Percentiles rank a stretch among this genome's conserved stretches.
Conservation (phyloP, 2,329 filamentous ascomycete species). For the Alternaria burnsii region DNA sequence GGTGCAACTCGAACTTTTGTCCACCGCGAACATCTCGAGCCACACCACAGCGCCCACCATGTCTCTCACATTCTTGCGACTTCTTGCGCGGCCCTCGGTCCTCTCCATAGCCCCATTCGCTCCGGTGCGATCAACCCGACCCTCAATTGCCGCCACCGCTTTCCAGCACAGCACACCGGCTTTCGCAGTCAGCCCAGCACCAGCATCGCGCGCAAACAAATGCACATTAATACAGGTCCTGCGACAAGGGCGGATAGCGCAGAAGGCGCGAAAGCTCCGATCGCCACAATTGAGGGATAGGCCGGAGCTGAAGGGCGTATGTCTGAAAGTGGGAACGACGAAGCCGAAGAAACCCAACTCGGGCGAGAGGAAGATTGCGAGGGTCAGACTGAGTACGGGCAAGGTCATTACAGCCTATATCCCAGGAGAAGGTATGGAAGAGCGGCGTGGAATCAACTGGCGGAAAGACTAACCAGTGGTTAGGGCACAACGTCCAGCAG, state of each 20-base stretch:
- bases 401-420: constrained; percentile 93
- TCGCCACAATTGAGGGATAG: constrained; percentile 82
- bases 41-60: constrained; percentile 36
- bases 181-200: constrained; percentile 47
- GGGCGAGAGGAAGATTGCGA: constrained; percentile 93
- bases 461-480: constrained; percentile 13
- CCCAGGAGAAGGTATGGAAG: constrained; percentile 77
- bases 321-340: constrained; percentile 89
- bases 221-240: constrained; percentile 62
- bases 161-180: constrained; percentile 31
- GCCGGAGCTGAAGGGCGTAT: constrained; percentile 93
- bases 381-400: constrained; percentile 86
- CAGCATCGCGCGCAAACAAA: constrained; percentile 49
- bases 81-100: constrained; percentile 49
- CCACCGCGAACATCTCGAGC: not conserved
- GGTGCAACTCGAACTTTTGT: constrained; percentile 23
- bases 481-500: constrained; percentile 96
- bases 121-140: constrained; percentile 22
- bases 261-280: constrained; percentile 83
- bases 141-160: constrained; percentile 30
- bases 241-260: constrained; percentile 77
- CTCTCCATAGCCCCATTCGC: constrained; percentile 28
- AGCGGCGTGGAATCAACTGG: constrained; percentile 6
- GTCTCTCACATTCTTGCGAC: constrained; percentile 51
- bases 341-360: constrained; percentile 99